Conservation (phyloP, 2,329 filamentous ascomycete species). For the Colletotrichum eremochloae region DNA sequence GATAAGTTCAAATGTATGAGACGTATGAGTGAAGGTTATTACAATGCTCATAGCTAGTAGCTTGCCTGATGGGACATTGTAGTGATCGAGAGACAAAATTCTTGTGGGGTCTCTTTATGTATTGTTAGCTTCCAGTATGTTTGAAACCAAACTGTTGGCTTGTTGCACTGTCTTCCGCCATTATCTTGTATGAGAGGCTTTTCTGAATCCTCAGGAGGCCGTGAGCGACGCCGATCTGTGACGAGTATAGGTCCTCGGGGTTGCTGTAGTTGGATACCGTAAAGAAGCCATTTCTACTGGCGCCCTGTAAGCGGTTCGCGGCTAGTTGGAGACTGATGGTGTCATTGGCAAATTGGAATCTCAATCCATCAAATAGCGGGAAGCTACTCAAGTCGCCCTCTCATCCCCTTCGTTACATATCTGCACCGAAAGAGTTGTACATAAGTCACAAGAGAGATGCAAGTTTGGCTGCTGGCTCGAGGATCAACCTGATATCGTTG, state of each 20-base stretch:
- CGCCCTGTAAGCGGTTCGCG: neutral
- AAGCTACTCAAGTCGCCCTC: no score
- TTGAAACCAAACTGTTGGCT: neutral
- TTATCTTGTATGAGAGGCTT: constrained; percentile 6
- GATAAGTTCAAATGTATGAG: neutral
- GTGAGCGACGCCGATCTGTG: constrained; percentile 2
- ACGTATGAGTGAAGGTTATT: neutral
- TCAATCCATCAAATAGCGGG: no score
- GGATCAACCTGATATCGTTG: no score
- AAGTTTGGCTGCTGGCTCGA: no score
- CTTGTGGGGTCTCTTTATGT: neutral
- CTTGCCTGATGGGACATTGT: neutral
- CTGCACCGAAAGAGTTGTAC: no score
- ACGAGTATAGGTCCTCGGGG: neutral
- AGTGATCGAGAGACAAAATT: neutral
- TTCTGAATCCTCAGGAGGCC: constrained; percentile 9
- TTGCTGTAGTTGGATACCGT: constrained; percentile 5
- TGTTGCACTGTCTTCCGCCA: neutral
- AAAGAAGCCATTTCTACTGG: neutral
- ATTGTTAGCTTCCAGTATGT: neutral
- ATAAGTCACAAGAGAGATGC: no score
- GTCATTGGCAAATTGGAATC: neutral
- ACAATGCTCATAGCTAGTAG: neutral
- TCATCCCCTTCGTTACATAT: no score
- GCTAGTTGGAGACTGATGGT: neutral